phyloP scores from a whole-genome alignment of 495 filamentous ascomycete genomes.

The Evernia prunastri region DNA sequence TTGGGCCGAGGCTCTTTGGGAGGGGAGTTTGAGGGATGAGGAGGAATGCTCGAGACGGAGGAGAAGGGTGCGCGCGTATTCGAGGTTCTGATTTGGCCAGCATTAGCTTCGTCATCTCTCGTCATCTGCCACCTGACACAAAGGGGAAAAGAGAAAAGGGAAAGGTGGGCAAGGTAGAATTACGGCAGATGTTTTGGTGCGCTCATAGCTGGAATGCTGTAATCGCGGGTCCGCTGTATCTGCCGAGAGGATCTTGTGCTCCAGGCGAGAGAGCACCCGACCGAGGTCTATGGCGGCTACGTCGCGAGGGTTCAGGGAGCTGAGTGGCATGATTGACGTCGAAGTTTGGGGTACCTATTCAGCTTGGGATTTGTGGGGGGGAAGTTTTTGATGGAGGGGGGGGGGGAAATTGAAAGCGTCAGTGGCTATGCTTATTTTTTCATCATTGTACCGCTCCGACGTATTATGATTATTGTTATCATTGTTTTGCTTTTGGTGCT shows the following conservation, averaged over 20 bases:
- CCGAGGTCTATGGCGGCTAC: slow-evolving; percentile 53
- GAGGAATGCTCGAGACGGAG: slow-evolving; percentile 70
- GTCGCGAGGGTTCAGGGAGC: slow-evolving; percentile 25
- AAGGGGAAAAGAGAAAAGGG: not conserved
- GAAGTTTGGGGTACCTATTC: no score
- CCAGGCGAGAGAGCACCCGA: slow-evolving; percentile 67
- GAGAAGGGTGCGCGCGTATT: slow-evolving; percentile 70
- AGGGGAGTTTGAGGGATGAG: slow-evolving; percentile 54
- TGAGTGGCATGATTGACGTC: slow-evolving; percentile 3
- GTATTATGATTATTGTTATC: no score
- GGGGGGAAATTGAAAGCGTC: not conserved
- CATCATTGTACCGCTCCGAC: not conserved
- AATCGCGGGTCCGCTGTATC: slow-evolving; percentile 52
- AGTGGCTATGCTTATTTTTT: not conserved
- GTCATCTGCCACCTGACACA: no score
- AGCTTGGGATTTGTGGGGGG: no score
- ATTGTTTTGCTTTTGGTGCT: no score
- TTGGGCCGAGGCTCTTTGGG: slow-evolving; percentile 61
- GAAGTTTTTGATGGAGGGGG: no score
- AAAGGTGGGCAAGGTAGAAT: slow-evolving; percentile 24
- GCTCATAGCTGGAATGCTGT: slow-evolving; percentile 60
- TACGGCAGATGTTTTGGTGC: slow-evolving; percentile 60
- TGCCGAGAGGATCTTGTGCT: slow-evolving; percentile 63
- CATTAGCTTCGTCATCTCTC: slow-evolving; percentile 8
- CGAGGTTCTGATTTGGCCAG: slow-evolving; percentile 55